Conservation (phyloP, 2,329 filamentous ascomycete genomes). For the Gnomoniopsis smithogilvyi region DNA sequence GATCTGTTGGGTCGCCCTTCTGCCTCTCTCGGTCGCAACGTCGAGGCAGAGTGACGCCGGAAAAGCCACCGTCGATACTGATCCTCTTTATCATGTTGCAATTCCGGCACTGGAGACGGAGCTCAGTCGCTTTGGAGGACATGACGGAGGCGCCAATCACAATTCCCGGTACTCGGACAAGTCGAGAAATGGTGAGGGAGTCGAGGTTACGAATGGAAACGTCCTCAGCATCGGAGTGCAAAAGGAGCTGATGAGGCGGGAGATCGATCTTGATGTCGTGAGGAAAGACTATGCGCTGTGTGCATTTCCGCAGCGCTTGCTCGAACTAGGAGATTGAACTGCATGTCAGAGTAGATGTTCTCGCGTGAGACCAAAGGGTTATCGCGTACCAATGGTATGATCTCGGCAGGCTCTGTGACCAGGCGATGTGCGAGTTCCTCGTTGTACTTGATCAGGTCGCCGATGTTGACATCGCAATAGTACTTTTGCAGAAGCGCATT, state of each 20-base stretch:
- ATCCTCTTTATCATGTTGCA: constrained; percentile 73
- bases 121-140: constrained; percentile 87
- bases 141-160: constrained; percentile 96
- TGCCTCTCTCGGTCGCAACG: constrained; percentile 64
- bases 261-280: constrained; percentile 64
- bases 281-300: constrained; percentile 89
- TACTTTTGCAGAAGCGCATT: constrained; percentile 94
- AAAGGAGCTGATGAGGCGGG: constrained; percentile 88
- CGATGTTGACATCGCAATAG: constrained; percentile 94
- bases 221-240: constrained; percentile 87
- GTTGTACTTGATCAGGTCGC: constrained; percentile 92
- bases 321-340: constrained; percentile 67
- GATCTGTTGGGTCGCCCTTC: constrained; percentile 64
- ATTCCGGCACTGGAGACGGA: constrained; percentile 84
- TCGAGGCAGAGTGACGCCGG: constrained; percentile 80
- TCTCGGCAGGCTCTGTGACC: constrained; percentile 84
- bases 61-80: constrained; percentile 78
- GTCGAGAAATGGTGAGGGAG: constrained; percentile 84
- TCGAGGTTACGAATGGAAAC: constrained; percentile 93
- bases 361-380: neutral
- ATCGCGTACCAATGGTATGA: constrained; percentile 78
- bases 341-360: constrained; percentile 5
- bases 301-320: constrained; percentile 82
- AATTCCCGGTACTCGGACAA: constrained; percentile 96
- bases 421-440: constrained; percentile 91